Conservation (phyloP, 73 alveolate genomes). For the Paramecium octaurelia region DNA sequence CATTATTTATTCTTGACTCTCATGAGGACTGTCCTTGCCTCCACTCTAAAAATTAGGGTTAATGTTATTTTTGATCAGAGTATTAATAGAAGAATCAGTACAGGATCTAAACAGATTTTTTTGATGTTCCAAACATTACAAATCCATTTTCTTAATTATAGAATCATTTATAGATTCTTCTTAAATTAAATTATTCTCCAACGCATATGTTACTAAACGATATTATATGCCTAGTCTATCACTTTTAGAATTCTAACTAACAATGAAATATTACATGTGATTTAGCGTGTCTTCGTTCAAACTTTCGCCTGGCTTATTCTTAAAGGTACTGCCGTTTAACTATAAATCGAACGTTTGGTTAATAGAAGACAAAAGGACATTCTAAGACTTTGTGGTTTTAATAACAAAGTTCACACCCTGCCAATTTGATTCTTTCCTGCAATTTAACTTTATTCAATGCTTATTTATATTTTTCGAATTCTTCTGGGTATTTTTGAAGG, state of each 20-base stretch:
- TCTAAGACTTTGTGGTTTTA: constrained; percentile 21
- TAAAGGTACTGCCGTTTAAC: background rate
- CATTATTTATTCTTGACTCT: background rate
- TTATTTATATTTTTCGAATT: background rate
- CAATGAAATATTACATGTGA: background rate
- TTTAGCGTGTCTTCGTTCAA: background rate
- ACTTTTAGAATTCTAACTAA: background rate
- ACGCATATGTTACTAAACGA: background rate
- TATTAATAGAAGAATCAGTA: constrained; percentile 8
- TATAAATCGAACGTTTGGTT: background rate
- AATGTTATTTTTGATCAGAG: background rate
- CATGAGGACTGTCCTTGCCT: background rate
- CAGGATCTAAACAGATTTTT: background rate
- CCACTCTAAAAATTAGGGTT: background rate
- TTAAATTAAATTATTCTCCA: background rate
- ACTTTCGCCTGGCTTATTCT: background rate
- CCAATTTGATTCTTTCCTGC: background rate
- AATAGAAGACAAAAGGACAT: constrained; percentile 43
- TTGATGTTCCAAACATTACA: background rate
- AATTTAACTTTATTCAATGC: background rate
- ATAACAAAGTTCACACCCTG: constrained; percentile 33
- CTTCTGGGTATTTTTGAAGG: constrained; percentile 20
- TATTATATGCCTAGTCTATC: background rate
- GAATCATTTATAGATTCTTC: constrained; percentile 20
- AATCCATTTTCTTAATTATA: background rate